phyloP scores from a whole-genome alignment of 495 filamentous ascomycete genomes.

The Pyrenula massariospora region DNA sequence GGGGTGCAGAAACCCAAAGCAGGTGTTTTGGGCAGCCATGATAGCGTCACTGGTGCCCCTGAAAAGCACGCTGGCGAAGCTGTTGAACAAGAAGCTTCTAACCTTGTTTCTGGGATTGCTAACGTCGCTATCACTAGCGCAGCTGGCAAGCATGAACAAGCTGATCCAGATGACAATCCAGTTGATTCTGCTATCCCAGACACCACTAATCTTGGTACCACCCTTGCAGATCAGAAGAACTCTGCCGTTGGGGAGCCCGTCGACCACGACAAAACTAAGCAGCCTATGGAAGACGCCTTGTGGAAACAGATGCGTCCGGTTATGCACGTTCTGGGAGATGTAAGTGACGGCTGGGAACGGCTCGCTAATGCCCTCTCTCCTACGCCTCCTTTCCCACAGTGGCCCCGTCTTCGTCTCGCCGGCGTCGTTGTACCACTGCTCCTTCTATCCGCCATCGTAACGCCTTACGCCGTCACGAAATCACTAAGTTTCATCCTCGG shows the following conservation, averaged over 20 bases:
- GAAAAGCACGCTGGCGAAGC: slow-evolving; percentile 81
- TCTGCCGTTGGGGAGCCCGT: slow-evolving; percentile 32
- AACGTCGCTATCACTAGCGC: slow-evolving; percentile 65
- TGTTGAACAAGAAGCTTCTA: slow-evolving; percentile 74
- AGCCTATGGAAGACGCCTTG: slow-evolving; percentile 69
- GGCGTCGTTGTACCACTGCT: slow-evolving; percentile 41
- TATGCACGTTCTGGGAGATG: slow-evolving; percentile 65
- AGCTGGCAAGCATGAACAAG: slow-evolving; percentile 56
- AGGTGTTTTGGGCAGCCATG: slow-evolving; percentile 62
- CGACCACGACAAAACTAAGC: slow-evolving; percentile 70
- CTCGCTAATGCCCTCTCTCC: slow-evolving; percentile 72
- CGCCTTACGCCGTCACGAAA: slow-evolving; percentile 67
- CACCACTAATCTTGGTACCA: slow-evolving; percentile 40
- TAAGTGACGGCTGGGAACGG: slow-evolving; percentile 69
- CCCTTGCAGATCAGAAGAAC: slow-evolving; percentile 47
- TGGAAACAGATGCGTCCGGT: slow-evolving; percentile 62
- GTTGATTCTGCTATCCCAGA: slow-evolving; percentile 44
- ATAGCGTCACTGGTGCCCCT: slow-evolving; percentile 69
- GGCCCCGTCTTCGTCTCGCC: slow-evolving; percentile 51
- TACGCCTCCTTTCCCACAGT: slow-evolving; percentile 60
- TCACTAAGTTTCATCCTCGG: slow-evolving; percentile 51
- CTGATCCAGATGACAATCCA: slow-evolving; percentile 27
- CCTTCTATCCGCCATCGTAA: slow-evolving; percentile 49
- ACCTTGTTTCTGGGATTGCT: slow-evolving; percentile 67
- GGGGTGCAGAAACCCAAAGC: slow-evolving; percentile 57